Base-by-base conservation (phyloP, 352 stramenopile genomes). In the Lagenidium sp. region DNA sequence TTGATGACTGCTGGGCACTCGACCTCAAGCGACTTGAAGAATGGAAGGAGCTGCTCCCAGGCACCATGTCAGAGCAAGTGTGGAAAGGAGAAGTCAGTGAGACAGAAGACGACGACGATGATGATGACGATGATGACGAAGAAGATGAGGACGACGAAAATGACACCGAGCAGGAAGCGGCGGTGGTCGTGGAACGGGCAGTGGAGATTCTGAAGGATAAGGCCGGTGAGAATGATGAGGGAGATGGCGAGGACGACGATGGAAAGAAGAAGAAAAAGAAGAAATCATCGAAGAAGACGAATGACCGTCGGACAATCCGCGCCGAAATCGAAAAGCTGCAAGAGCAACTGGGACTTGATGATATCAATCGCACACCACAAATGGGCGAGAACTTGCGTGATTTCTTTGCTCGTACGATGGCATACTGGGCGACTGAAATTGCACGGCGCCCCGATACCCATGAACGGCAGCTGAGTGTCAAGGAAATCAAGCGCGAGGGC, bases 1-100 rank as follows among this genome's bases (percentile, higher is more conserved):
- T 98, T 16, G 94, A 98, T 57, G 94, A 98, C 59, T 94, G 89
- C 50, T 98, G 94, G 94, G 79, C 73, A 25, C 60, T 98, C 32
- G 91, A 98, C 57, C 57, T 98, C 13, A 95, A 95, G 52, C 91
- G 93, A 23, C 68, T 96, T 26, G 86, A 97, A 15, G 76, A 91
- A 53, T 98, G 94, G 94, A 82, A 94, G 45, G 80, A 92, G 46
- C 60, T 98, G 44, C 80, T 95, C 47, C 66, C 72, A 11, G 94
- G 94, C 34, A 95, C 85, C 3, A 97, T 98, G 89, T 69, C 93
- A 11, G 73, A 94, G 37, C 88, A 97, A 65, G 81, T 95, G 16
- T 98, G 83, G 65, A 89, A 95, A 60, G 78, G 69, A 18, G 72
- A 87, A 39, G 63, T 93, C 47, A 88, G 76, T 41, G 63, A 91